Base-by-base conservation (phyloP, 164 flowering plant genomes). In the Buxus sempervirens region DNA sequence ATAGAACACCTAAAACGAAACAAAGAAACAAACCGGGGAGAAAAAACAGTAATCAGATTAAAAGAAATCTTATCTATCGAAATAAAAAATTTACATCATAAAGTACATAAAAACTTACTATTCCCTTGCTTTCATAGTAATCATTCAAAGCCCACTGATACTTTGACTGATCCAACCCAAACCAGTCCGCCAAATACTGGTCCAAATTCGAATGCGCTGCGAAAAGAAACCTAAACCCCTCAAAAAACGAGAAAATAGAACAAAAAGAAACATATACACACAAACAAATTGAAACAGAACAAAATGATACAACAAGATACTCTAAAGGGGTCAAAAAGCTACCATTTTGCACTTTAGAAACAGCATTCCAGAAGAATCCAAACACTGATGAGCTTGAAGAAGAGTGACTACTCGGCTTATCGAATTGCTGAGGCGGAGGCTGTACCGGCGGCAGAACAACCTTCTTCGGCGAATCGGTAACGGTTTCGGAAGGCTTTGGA, bases 81-180 rank as follows among this genome's bases (percentile, higher is more conserved):
- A n/a, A n/a, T n/a, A n/a, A n/a, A n/a, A n/a, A n/a, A n/a, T n/a
- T n/a, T n/a, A n/a, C n/a, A n/a, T n/a, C n/a, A n/a, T n/a, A n/a
- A n/a, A n/a, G n/a, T n/a, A n/a, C n/a, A n/a, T n/a, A n/a, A n/a
- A 54, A 54, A 19, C 23, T 19, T 69, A 86, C 89, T 84, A 76
- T 25, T 64, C 73, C 85, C 65, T 86, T 85, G 79, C 68, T 75
- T 64, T 80, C 85, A 68, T 86, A 88, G 51, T 83, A 88, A 75
- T 86, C 89, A 72, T 88, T 86, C 67, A 88, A 76, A 4, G 90
- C 93, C 90, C 90, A 88, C 68, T 88, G 90, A 75, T 83, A 86
- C 81, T 86, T 86, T 0, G 90, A 88, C 62, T 88, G 90, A 72
- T 88, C 78, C 72, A 88, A 76, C 22, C 93, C 93, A 65, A 86